Percentiles rank a stretch among this genome's conserved stretches.
Conservation (phyloP, 768 basidiomycete species). For the Boletus vermiculosoides region DNA sequence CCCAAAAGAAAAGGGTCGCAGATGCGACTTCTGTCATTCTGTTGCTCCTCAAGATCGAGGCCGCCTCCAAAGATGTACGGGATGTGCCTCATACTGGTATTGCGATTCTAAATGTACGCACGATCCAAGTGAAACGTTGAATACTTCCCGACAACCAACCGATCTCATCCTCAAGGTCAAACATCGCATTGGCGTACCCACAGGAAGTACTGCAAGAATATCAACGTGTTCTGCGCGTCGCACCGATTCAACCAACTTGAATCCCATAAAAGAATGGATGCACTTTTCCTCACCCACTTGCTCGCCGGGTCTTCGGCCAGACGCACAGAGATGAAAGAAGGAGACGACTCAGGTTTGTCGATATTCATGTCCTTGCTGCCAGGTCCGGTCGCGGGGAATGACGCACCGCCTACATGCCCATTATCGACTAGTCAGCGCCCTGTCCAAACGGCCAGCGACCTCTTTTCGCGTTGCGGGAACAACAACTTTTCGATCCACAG, state of each 20-base stretch:
- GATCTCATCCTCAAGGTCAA: slow-evolving; percentile 51
- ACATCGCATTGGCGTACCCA: slow-evolving; percentile 65
- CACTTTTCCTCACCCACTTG: slow-evolving; percentile 63
- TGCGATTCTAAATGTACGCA: slow-evolving; percentile 62
- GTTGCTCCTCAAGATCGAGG: slow-evolving; percentile 25
- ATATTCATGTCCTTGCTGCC: slow-evolving; percentile 48
- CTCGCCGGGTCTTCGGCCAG: slow-evolving; percentile 39
- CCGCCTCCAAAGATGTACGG: slow-evolving; percentile 55
- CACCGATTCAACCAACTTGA: slow-evolving; percentile 47
- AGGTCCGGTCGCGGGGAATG: slow-evolving; percentile 29
- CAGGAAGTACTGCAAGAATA: slow-evolving; percentile 62
- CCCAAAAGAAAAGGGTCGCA: slow-evolving; percentile 53
- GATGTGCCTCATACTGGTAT: slow-evolving; percentile 73
- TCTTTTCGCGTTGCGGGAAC: slow-evolving; percentile 69
- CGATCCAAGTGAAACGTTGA: slow-evolving; percentile 6
- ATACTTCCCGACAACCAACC: slow-evolving; percentile 8
- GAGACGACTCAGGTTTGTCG: slow-evolving; percentile 29
- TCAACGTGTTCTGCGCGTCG: slow-evolving; percentile 48
- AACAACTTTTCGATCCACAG: slow-evolving; percentile 81
- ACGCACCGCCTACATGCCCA: slow-evolving; percentile 36
- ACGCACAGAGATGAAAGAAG: slow-evolving; percentile 3
- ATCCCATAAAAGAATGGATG: slow-evolving; percentile 56
- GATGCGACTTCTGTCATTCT: slow-evolving; percentile 67
- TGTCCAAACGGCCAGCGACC: slow-evolving; percentile 16
- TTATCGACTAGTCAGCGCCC: slow-evolving; percentile 28